Evolutionary conservation across 2,329 filamentous ascomycete species (phyloP).

Genomic region (Rhynchosporium agropyri): DNA sequence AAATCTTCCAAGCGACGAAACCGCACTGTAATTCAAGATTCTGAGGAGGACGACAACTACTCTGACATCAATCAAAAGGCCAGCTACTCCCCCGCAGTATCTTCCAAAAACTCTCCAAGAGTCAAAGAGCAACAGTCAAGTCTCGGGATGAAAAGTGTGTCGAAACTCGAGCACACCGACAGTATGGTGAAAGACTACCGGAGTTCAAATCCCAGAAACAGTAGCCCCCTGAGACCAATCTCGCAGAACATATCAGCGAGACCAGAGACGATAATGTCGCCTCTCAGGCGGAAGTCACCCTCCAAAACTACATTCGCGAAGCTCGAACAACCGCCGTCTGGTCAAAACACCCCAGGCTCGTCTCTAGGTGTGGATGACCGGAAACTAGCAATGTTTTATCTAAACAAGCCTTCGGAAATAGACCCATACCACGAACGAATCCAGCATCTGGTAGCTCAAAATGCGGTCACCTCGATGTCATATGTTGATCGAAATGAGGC

Average conservation of each 20-base stretch:
- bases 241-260: slow-evolving; percentile 33
- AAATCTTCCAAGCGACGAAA: slow-evolving; percentile 23
- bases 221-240: slow-evolving; percentile 38
- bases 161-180: slow-evolving; percentile 21
- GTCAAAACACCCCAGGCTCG: slow-evolving; percentile 31
- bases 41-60: slow-evolving; percentile 39
- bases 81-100: slow-evolving; percentile 26
- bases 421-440: slow-evolving; percentile 31
- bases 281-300: slow-evolving; percentile 35
- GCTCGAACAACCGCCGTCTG: slow-evolving; percentile 22
- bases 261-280: slow-evolving; percentile 34
- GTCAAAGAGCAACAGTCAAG: slow-evolving; percentile 18
- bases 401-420: slow-evolving; percentile 33
- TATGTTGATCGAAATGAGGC: slow-evolving; percentile 34
- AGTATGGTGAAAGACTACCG: slow-evolving; percentile 18
- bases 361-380: slow-evolving; percentile 36
- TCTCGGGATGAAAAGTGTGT: slow-evolving; percentile 21
- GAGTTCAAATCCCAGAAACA: slow-evolving; percentile 24
- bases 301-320: slow-evolving; percentile 27
- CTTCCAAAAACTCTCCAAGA: slow-evolving; percentile 29
- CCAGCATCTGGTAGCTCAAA: slow-evolving; percentile 30
- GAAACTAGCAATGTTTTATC: slow-evolving; percentile 32
- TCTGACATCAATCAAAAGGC: slow-evolving; percentile 29
- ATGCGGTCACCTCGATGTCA: slow-evolving; percentile 27
- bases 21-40: slow-evolving; percentile 37